Evolutionary conservation across 257 asterid genomes (phyloP), one percentile per base, ranked within the genome.

Genomic region (Scutellaria minor): DNA sequence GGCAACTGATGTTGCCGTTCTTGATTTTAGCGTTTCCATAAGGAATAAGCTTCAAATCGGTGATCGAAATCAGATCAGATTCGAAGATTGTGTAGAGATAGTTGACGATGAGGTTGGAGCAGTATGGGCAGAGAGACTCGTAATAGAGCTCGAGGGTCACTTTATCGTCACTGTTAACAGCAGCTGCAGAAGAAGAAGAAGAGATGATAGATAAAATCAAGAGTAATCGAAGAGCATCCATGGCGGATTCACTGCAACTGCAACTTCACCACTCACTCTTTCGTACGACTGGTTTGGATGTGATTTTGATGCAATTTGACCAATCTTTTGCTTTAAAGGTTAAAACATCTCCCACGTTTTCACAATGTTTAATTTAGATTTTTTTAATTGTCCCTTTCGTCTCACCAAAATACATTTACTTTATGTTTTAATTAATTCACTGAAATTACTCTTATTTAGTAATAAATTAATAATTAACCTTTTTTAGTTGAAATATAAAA

Each of bases 41-140:
- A 44, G 90, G 90, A 27, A 78, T 47, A 42, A 85, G 78, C 82
- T 69, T 83, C 10, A 85, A 80, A 78, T 85, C 84, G 80, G 87
- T 83, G 53, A 85, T 76, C 5, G 87, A 67, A 51, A 71, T 65
- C 54, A 85, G 82, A 42, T 78, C 87, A 9, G 90, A 73, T 2
- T 85, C 79, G 70, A 85, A 78, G 68, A 85, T 58, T 61, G 74
- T 59, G 74, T 51, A 57, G 5, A 83, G 83, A 64, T 74, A 78
- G 76, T 83, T 85, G 85, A 83, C 87, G 54, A 85, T 80, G 60
- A 85, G 73, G 56, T 83, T 85, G 78, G 87, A 78, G n/a, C 90
- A 85, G 65, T 83, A 83, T 1, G 87, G 90, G 62, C 90, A 85
- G n/a, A 85, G 84, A 44, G 80, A 37, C 65, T 85, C 90, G 76